Evolutionary conservation across 169 alveolate genomes (phyloP), one percentile per base, ranked within the genome.

Genomic region (Babesia sp.): DNA sequence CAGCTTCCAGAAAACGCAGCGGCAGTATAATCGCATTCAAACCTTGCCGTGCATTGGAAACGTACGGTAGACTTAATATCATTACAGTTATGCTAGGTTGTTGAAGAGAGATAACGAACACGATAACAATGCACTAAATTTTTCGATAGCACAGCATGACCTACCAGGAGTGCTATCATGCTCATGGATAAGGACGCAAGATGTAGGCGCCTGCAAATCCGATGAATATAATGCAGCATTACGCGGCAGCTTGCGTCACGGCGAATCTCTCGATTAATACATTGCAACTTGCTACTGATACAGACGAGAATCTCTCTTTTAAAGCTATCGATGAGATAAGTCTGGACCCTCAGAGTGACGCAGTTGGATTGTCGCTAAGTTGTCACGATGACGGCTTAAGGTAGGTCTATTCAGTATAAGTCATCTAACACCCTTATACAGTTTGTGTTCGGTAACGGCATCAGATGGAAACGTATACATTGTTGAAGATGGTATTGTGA

Each of bases 1-100:
- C 29, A 37, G 33, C 5, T 7, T 18, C 44, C 11, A 41, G 34
- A 41, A 28, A 6, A 2, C 71, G 86, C 8, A 29, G 31, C 2
- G 86, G 86, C 1, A 28, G 82, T 42, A 18, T 78, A n/a, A 11
- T 69, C 14, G 46, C 48, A 26, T 69, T 78, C 24, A 78, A 78
- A 28, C 86, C 86, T 9, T 63, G 64, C 42, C 6, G 9, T 26
- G 24, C 34, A 28, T 29, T 78, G 26, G 26, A 69, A 18, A 7
- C 16, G 81, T 68, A 54, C 29, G 76, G 28, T 24, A 1, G 0
- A 4, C 39, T 11, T 5, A 8, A 26, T 4, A 2, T 12, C 18
- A 28, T 16, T 8, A 24, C 39, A 61, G n/a, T n/a, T n/a, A n/a
- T n/a, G n/a, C n/a, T n/a, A 45, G 55, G 58, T 11, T 45, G 39